phyloP scores from a whole-genome alignment of 1,284 basidiomycete species.

The Apiotrichum gamsii region DNA sequence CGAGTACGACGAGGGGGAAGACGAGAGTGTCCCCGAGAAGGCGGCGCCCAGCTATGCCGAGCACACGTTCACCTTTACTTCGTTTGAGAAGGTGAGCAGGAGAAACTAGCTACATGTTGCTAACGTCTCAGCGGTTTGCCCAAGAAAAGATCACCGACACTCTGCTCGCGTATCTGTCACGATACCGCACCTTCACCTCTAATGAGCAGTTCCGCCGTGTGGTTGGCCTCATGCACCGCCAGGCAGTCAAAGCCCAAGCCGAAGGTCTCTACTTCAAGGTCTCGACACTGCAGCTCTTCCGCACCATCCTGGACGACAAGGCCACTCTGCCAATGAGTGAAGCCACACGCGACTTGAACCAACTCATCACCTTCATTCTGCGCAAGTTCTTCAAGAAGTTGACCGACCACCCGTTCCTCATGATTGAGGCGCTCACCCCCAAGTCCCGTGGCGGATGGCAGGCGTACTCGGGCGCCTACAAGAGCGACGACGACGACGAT shows the following conservation, averaged over 20 bases:
- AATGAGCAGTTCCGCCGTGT: conserved; percentile 78
- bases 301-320: conserved; percentile 69
- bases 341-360: conserved; percentile 72
- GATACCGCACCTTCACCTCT: conserved; percentile 72
- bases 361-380: conserved; percentile 74
- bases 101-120: background rate
- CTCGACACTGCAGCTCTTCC: conserved; percentile 76
- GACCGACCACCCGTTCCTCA: conserved; percentile 69
- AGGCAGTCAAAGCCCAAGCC: conserved; percentile 78
- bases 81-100: conserved; percentile 71
- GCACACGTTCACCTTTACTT: conserved; percentile 80
- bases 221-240: conserved; percentile 77
- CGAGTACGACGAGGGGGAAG: conserved; percentile 48
- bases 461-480: conserved; percentile 58
- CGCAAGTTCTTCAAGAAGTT: conserved; percentile 87
- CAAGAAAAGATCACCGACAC: conserved; percentile 74
- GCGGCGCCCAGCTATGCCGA: conserved; percentile 64
- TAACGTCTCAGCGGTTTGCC: conserved; percentile 64
- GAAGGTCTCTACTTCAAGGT: conserved; percentile 91
- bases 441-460: conserved; percentile 84
- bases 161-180: conserved; percentile 67
- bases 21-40: conserved; percentile 53
- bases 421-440: conserved; percentile 83
- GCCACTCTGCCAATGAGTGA: conserved; percentile 66
- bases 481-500: conserved; percentile 45